Evolutionary conservation across 2,329 filamentous ascomycete genomes (phyloP).

Genomic region (Aspergillus novofumigatus): DNA sequence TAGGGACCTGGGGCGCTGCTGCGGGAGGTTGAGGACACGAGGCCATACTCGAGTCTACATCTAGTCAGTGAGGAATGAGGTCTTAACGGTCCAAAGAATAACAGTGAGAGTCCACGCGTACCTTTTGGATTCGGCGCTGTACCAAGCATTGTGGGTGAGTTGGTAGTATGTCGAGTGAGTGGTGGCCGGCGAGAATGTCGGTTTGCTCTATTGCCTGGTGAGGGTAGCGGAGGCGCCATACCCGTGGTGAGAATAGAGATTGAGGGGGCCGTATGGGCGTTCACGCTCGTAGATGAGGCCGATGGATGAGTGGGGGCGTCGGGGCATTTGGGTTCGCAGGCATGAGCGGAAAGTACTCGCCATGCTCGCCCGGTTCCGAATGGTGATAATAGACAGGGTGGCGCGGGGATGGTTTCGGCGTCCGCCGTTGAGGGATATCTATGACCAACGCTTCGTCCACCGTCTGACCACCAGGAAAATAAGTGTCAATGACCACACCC

Average conservation of each 20-base stretch:
- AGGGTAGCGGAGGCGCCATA: conserved; percentile 74
- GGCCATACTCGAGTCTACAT: conserved; percentile 23
- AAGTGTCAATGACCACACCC: conserved; percentile 69
- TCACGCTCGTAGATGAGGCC: conserved; percentile 40
- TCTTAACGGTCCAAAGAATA: conserved; percentile 4
- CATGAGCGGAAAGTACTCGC: conserved; percentile 81
- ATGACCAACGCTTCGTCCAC: conserved; percentile 89
- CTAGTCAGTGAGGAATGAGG: conserved; percentile 5
- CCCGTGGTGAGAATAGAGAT: conserved; percentile 80
- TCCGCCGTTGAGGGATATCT: conserved; percentile 72
- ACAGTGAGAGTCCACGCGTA: conserved; percentile 29
- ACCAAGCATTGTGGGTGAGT: conserved; percentile 68
- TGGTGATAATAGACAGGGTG: conserved; percentile 44
- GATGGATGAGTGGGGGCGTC: conserved; percentile 41
- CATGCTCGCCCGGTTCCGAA: conserved; percentile 64
- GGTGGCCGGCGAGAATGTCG: conserved; percentile 56
- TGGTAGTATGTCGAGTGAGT: conserved; percentile 68
- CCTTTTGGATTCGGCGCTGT: conserved; percentile 43
- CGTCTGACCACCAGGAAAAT: conserved; percentile 80
- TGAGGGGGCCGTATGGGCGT: conserved; percentile 52
- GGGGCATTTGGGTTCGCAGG: conserved; percentile 39
- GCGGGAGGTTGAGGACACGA: conserved; percentile 19
- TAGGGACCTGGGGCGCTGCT: conserved; percentile 28
- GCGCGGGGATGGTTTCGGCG: conserved; percentile 75
- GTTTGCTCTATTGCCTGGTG: conserved; percentile 64